Base-by-base conservation (phyloP, 1,284 basidiomycete species). In the Ganoderma meredithae region DNA sequence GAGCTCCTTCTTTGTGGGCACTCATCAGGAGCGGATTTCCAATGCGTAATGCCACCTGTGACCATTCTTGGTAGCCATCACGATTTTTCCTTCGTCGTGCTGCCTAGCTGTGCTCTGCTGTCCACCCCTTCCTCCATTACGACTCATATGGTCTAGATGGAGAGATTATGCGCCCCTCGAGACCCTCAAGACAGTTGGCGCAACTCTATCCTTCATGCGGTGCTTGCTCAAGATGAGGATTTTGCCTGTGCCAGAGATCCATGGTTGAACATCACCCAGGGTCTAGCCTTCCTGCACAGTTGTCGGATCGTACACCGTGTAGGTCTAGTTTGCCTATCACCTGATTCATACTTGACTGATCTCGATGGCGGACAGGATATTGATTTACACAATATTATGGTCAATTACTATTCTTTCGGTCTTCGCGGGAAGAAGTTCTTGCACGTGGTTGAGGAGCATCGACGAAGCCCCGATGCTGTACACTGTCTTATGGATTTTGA, bases 401-500 rank as follows among this genome's bases (percentile, higher is more conserved):
- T 41, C 41, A 41, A 41, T 17, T 41, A 41, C 12, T 41, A 41
- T 41, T 15, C 8, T 4, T 41, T 41, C 12, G 41, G 41, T 15
- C 15, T 17, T 41, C 3, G 9, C 41, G 15, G 13, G 12, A 41
- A 41, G 15, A 41, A 41, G 4, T 41, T 41, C 41, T 15, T 1
- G 9, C 41, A 41, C 15, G 41, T 12, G 15, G n/a, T 69, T 22
- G 52, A 27, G 13, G 64, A 65, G 41, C 69, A 67, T 59, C 25
- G 53, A 15, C 40, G 25, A 3, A 27, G 60, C 1, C 22, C 60
- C 9, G 27, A 49, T 40, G 65, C 58, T 5, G 5, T 25, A 12
- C 69, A 69, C 33, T 62, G 62, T 2, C 63, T 72, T 1, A 59
- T 70, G 40, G 69, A 72, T 36, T 72, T 66, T 41, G 66, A 72